Evolutionary conservation across 129 eudicot genomes (phyloP).

Genomic region (Arctium lappa): DNA sequence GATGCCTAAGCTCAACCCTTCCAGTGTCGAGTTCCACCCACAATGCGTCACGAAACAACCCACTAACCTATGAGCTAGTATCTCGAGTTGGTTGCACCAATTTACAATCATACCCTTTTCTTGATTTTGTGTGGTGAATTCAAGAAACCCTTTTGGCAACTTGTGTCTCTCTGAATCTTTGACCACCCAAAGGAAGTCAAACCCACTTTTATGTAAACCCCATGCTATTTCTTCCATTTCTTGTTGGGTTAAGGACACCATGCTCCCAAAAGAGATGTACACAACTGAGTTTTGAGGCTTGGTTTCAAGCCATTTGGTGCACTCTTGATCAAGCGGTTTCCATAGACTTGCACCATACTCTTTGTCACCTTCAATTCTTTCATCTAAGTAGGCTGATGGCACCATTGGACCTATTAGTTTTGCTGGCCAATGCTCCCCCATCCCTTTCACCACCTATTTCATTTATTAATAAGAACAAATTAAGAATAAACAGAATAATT

Average conservation of each 20-base stretch:
- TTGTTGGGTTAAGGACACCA: slow-evolving; percentile 43
- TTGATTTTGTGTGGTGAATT: slow-evolving; percentile 10
- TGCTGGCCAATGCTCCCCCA: slow-evolving; percentile 39
- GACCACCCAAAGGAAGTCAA: slow-evolving; percentile 54
- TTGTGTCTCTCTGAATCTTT: slow-evolving; percentile 43
- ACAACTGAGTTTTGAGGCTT: slow-evolving; percentile 50
- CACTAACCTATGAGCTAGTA: slow-evolving; percentile 48
- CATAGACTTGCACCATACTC: slow-evolving; percentile 60
- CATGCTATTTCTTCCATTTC: slow-evolving; percentile 57
- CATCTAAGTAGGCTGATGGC: slow-evolving; percentile 64
- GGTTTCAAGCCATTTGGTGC: slow-evolving; percentile 52
- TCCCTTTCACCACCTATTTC: slow-evolving; percentile 33
- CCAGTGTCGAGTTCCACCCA: slow-evolving; percentile 78
- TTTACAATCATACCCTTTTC: slow-evolving; percentile 43
- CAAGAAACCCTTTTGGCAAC: slow-evolving; percentile 41
- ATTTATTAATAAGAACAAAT: background rate
- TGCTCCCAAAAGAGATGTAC: slow-evolving; percentile 67
- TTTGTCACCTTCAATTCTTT: slow-evolving; percentile 54
- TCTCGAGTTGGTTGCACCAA: slow-evolving; percentile 67
- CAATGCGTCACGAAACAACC: slow-evolving; percentile 73
- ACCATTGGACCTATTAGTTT: slow-evolving; percentile 63
- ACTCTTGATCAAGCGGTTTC: slow-evolving; percentile 43
- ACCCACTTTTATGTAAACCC: slow-evolving; percentile 30
- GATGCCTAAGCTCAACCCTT: slow-evolving; percentile 61
- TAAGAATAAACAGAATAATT: background rate